Percentiles rank a stretch among this genome's conserved stretches.
Evolutionary conservation across 495 filamentous ascomycete genomes (phyloP).

Genomic region (Aspergillus funiculosus): DNA sequence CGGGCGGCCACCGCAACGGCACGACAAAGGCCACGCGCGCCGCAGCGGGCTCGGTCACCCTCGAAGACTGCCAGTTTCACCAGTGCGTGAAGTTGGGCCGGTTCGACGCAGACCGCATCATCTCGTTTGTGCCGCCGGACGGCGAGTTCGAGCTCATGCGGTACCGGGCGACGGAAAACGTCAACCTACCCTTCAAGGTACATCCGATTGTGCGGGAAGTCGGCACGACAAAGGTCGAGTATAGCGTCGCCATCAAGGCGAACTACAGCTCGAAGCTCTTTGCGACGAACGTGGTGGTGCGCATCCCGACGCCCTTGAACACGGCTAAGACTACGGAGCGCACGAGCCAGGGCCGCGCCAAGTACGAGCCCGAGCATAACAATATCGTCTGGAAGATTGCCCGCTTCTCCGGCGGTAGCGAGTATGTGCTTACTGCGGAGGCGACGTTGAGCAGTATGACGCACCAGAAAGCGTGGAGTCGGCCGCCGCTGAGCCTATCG

Average conservation of each 20-base stretch:
- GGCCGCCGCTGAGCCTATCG: slow-evolving; percentile 84
- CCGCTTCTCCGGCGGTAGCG: slow-evolving; percentile 89
- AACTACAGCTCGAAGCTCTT: slow-evolving; percentile 97
- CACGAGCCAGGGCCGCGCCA: slow-evolving; percentile 90
- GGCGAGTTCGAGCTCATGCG: slow-evolving; percentile 99
- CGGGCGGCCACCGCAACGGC: slow-evolving; percentile 23
- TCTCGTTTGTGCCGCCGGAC: slow-evolving; percentile 95
- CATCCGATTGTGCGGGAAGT: slow-evolving; percentile 98
- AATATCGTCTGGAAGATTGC: slow-evolving; percentile 99
- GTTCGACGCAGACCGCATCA: slow-evolving; percentile 96
- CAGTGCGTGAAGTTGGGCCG: slow-evolving; percentile 98
- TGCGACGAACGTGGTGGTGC: slow-evolving; percentile 93
- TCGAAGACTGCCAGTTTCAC: slow-evolving; percentile 99
- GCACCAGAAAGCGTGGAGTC: slow-evolving; percentile 95
- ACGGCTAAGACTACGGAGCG: slow-evolving; percentile 92
- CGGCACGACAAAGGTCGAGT: slow-evolving; percentile 96
- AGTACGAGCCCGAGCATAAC: slow-evolving; percentile 97
- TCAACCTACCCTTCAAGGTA: slow-evolving; percentile 98
- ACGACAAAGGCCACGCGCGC: slow-evolving; percentile 82
- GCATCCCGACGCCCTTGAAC: slow-evolving; percentile 94
- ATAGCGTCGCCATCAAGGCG: slow-evolving; percentile 93
- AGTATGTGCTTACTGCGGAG: slow-evolving; percentile 91
- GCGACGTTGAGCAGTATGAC: slow-evolving; percentile 94
- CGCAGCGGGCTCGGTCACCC: slow-evolving; percentile 88
- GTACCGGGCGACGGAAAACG: slow-evolving; percentile 98